phyloP scores from a whole-genome alignment of 1,284 basidiomycete species.

The Cutaneotrichosporon cutaneum region DNA sequence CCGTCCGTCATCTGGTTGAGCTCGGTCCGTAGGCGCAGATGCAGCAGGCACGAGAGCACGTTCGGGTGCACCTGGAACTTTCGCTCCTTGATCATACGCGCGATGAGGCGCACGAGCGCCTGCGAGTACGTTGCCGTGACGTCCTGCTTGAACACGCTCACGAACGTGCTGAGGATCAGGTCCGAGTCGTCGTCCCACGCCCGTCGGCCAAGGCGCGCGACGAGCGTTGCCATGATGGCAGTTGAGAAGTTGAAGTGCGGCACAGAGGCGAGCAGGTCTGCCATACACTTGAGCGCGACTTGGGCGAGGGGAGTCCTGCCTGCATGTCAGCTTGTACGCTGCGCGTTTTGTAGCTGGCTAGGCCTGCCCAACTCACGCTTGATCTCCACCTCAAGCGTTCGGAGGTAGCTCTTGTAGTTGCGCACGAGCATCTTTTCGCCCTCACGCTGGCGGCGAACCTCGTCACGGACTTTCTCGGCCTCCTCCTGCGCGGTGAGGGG shows the following conservation, averaged over 20 bases:
- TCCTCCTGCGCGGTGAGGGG: slow-evolving; percentile 85
- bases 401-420: slow-evolving; percentile 86
- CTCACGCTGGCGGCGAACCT: slow-evolving; percentile 84
- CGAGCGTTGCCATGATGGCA: slow-evolving; percentile 86
- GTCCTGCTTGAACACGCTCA: slow-evolving; percentile 78
- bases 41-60: slow-evolving; percentile 78
- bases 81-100: slow-evolving; percentile 94
- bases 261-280: slow-evolving; percentile 74
- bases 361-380: slow-evolving; percentile 62
- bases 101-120: slow-evolving; percentile 84
- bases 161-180: slow-evolving; percentile 75
- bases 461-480: slow-evolving; percentile 89
- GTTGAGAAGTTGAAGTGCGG: slow-evolving; percentile 97
- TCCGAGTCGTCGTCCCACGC: slow-evolving; percentile 87
- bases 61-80: slow-evolving; percentile 86
- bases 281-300: slow-evolving; percentile 78
- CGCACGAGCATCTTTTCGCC: slow-evolving; percentile 94
- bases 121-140: slow-evolving; percentile 75
- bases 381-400: slow-evolving; percentile 77
- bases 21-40: slow-evolving; percentile 85
- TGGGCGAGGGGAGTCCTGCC: slow-evolving; percentile 71
- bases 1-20: slow-evolving; percentile 59
- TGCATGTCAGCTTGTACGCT: slow-evolving; percentile 50
- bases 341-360: neutral
- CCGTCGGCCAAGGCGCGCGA: slow-evolving; percentile 77